phyloP scores from a whole-genome alignment of 148 eudicot genomes.

The Arbutus unedo region DNA sequence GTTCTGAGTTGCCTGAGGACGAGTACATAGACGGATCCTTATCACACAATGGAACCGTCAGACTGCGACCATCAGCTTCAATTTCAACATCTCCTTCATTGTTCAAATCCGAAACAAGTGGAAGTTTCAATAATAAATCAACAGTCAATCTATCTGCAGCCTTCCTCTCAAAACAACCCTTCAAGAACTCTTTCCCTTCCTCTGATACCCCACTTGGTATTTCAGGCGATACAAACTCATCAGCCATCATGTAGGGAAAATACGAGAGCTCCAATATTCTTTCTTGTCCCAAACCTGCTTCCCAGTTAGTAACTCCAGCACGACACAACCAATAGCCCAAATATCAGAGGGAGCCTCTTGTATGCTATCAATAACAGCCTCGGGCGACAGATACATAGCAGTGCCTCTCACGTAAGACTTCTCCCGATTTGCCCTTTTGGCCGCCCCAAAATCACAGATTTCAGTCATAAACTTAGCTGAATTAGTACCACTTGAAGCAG shows the following conservation, averaged over 20 bases:
- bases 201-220: slow-evolving; percentile 24
- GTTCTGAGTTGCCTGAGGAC: too few relatives aligned
- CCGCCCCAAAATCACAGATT: slow-evolving; percentile 43
- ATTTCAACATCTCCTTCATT: not conserved
- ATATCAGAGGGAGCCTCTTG: slow-evolving; percentile 35
- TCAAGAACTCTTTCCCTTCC: slow-evolving; percentile 34
- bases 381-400: slow-evolving; percentile 34
- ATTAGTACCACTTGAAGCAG: not conserved
- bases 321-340: slow-evolving; percentile 42
- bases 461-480: slow-evolving; percentile 21
- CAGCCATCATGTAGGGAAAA: slow-evolving; percentile 14
- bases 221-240: slow-evolving; percentile 17
- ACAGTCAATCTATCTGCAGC: slow-evolving; percentile 22
- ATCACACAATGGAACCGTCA: not conserved
- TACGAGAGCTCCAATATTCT: slow-evolving; percentile 10
- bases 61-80: not conserved
- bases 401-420: slow-evolving; percentile 32
- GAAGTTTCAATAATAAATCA: slow-evolving; percentile 27
- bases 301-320: slow-evolving; percentile 39
- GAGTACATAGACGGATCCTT: too few relatives aligned
- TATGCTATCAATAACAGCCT: slow-evolving; percentile 26
- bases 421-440: slow-evolving; percentile 25
- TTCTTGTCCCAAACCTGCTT: slow-evolving; percentile 24
- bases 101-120: slow-evolving; percentile 14
- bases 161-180: slow-evolving; percentile 33